These are phyloP conservation scores for Curvularia verruculosa DNA, from an alignment of 2,329 filamentous ascomycete species.

Conservation along the genomic window DNA sequence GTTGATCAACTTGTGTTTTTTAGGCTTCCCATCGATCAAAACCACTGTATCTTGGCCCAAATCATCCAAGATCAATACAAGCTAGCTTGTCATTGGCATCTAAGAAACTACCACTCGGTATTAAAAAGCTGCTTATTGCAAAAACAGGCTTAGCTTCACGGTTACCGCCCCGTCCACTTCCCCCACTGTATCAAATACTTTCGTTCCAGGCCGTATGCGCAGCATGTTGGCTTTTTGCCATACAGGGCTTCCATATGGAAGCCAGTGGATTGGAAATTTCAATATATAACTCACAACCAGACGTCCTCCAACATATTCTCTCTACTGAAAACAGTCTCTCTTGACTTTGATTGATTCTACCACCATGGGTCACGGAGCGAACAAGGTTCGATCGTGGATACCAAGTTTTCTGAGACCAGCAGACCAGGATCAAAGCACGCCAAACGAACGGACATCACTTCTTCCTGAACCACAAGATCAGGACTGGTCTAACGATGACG, in stretches of 20 bases:
- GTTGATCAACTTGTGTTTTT: no score
- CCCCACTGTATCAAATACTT: no score
- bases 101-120: no score
- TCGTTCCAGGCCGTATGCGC: constrained; percentile 6
- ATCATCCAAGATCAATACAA: no score
- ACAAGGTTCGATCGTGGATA: constrained; percentile 37
- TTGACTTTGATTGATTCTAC: not conserved
- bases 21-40: no score
- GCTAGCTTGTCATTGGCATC: no score
- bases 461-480: constrained; percentile 50
- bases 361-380: constrained; percentile 32
- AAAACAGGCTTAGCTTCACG: no score
- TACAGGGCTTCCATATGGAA: constrained; percentile 3
- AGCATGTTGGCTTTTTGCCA: constrained; percentile 18
- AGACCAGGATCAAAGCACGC: constrained; percentile 27
- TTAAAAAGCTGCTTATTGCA: no score
- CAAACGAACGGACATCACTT: constrained; percentile 53
- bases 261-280: not conserved
- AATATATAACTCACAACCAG: not conserved
- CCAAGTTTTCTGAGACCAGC: constrained; percentile 34
- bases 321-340: not conserved
- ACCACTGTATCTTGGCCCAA: no score
- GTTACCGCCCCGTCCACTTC: no score
- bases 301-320: not conserved
- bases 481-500: constrained; percentile 45